Percentiles rank a stretch among this genome's conserved stretches.
These are phyloP conservation scores for Thalassiosira mediterranea DNA, from an alignment of 352 stramenopile species.

Conservation along the genomic window DNA sequence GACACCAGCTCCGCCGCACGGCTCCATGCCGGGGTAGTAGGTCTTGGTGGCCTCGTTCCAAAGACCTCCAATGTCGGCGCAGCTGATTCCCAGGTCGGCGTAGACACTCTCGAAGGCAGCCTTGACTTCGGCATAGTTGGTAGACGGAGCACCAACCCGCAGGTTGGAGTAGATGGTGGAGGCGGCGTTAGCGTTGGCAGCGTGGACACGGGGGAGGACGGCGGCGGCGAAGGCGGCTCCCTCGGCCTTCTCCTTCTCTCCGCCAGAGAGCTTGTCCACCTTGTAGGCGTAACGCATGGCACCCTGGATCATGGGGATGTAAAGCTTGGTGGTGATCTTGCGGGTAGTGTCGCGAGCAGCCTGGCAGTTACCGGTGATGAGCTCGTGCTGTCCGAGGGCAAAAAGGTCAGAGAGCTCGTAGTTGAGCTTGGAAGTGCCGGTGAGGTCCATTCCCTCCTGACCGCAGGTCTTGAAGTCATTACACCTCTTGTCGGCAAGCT, in stretches of 20 bases:
- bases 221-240: slow-evolving; percentile 67
- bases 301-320: slow-evolving; percentile 80
- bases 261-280: slow-evolving; percentile 35
- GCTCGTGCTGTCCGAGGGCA: slow-evolving; percentile 40
- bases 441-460: slow-evolving; percentile 30
- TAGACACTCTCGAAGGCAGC: slow-evolving; percentile 73
- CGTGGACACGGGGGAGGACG: slow-evolving; percentile 68
- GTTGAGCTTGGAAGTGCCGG: slow-evolving; percentile 67
- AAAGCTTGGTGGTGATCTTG: slow-evolving; percentile 66
- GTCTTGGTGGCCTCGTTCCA: slow-evolving; percentile 29
- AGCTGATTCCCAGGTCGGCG: slow-evolving; percentile 66
- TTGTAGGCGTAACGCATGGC: slow-evolving; percentile 75
- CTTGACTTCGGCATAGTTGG: slow-evolving; percentile 60
- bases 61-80: slow-evolving; percentile 75
- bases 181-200: slow-evolving; percentile 54
- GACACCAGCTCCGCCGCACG: slow-evolving; percentile 39
- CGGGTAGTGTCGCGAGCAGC: slow-evolving; percentile 48
- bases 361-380: slow-evolving; percentile 57
- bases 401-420: slow-evolving; percentile 68
- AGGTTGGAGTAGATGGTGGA: slow-evolving; percentile 73
- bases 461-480: slow-evolving; percentile 75
- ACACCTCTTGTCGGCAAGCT: slow-evolving; percentile 75
- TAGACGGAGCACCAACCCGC: slow-evolving; percentile 30
- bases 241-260: slow-evolving; percentile 65
- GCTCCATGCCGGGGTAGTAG: slow-evolving; percentile 53